Evolutionary conservation across 208 protist species (phyloP).

Genomic region (Acanthamoeba castellanii): DNA sequence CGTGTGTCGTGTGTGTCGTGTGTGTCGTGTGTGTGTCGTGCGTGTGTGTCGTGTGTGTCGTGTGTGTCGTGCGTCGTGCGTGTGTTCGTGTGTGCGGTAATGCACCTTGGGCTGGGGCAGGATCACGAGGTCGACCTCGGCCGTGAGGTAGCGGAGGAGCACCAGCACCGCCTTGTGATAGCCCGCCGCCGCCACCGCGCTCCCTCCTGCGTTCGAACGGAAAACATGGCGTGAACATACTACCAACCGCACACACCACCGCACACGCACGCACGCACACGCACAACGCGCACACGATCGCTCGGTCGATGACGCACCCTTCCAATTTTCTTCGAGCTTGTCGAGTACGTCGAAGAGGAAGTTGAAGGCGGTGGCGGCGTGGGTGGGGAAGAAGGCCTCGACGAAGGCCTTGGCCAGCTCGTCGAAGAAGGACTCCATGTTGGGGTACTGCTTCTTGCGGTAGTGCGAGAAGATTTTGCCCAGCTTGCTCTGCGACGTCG

Average conservation of each 20-base stretch:
- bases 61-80: too few species aligned
- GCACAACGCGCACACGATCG: neutral
- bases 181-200: constrained; percentile 44
- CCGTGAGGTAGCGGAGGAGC: constrained; percentile 43
- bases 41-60: too few species aligned
- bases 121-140: constrained; percentile 30
- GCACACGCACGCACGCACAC: neutral
- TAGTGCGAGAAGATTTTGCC: constrained; percentile 70
- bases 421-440: constrained; percentile 66
- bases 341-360: constrained; percentile 69
- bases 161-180: constrained; percentile 70
- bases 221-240: neutral
- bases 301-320: too few species aligned
- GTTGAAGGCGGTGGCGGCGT: constrained; percentile 29
- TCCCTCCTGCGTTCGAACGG: constrained; percentile 44
- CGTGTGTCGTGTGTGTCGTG: too few species aligned
- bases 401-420: constrained; percentile 34
- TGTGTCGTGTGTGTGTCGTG: too few species aligned
- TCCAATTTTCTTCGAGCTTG: constrained; percentile 72
- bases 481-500: constrained; percentile 62
- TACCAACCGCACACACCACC: too few species aligned
- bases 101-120: constrained; percentile 23
- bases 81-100: too few species aligned
- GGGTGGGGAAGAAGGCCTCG: constrained; percentile 63
- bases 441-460: constrained; percentile 65